phyloP scores from a whole-genome alignment of 2,329 filamentous ascomycete species.

The Aspergillus oerlinghausenensis region DNA sequence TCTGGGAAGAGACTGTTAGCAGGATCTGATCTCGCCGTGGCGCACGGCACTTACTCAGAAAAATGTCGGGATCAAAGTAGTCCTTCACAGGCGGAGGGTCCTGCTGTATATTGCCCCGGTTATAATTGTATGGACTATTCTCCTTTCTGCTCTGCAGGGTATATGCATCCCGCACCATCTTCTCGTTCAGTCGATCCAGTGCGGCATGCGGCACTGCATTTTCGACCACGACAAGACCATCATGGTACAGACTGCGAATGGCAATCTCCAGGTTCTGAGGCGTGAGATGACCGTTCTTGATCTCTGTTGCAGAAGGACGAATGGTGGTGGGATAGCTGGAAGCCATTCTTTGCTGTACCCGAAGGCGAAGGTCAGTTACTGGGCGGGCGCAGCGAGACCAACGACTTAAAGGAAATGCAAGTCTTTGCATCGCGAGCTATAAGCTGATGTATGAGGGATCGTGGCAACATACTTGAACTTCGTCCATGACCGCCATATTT shows the following conservation, averaged over 20 bases:
- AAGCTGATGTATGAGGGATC: background rate
- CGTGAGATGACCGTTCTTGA: slow-evolving; percentile 35
- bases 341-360: background rate
- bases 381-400: background rate
- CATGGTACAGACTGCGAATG: slow-evolving; percentile 47
- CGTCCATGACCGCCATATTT: background rate
- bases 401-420: background rate
- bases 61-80: slow-evolving; percentile 49
- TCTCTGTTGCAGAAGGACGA: slow-evolving; percentile 40
- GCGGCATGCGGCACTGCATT: slow-evolving; percentile 48
- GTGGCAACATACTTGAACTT: background rate
- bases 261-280: slow-evolving; percentile 54
- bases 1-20: slow-evolving; percentile 31
- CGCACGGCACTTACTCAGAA: slow-evolving; percentile 44
- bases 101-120: slow-evolving; percentile 56
- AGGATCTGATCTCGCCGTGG: no score
- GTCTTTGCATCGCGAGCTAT: background rate
- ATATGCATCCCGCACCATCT: slow-evolving; percentile 57
- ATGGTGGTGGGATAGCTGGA: slow-evolving; percentile 29
- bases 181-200: slow-evolving; percentile 53
- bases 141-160: slow-evolving; percentile 49
- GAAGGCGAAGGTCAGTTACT: background rate
- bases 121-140: slow-evolving; percentile 59
- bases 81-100: slow-evolving; percentile 50
- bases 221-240: slow-evolving; percentile 56